Evolutionary conservation across 495 filamentous ascomycete species (phyloP), one percentile per base, ranked within the genome.

Genomic region (Penicillium simplicissimum): DNA sequence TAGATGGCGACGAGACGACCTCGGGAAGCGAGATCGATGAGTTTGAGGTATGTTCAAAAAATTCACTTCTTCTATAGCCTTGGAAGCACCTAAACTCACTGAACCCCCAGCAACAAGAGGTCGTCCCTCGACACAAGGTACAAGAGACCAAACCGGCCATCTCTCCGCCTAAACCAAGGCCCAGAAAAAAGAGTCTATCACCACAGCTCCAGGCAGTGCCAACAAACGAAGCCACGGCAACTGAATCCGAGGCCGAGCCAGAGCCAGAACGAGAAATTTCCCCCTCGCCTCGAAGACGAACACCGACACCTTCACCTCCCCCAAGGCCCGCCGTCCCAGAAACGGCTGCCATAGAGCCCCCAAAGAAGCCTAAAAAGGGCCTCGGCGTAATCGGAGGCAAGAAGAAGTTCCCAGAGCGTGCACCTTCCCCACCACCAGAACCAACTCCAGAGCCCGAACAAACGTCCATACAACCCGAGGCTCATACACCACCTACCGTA

Each of bases 351-450:
- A 40, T 53, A 45, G 55, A 67, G 8, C 43, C 58, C 9, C 66
- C 60, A 1, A 65, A 68, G 17, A 72, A 70, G 55, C 36, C 56
- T 19, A 66, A 67, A 43, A 67, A 65, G 21, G 67, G 63, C 5
- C 63, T 79, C 14, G 70, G 76, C 40, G 63, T 73, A 4, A 81
- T 79, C 10, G 71, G 76, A n/a, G 76, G 75, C 59, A 76, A 72
- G 59, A 76, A 76, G 35, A 74, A 70, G 47, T 56, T 66, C 37
- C 45, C 49, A 40, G 48, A 57, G 17, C 37, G 15, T 13, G 63
- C 34, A 35, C 55, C 51, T 31, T 31, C 34, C 31, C 57, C 52
- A 34, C 52, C 48, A n/a, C 48, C 59, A 37, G 55, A 59, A 23
- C 25, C 62, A 35, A 58, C 54, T 25, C 37, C 9, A 36, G 36